phyloP scores from a whole-genome alignment of 441 rosid species.

The Biscutella laevigata region DNA sequence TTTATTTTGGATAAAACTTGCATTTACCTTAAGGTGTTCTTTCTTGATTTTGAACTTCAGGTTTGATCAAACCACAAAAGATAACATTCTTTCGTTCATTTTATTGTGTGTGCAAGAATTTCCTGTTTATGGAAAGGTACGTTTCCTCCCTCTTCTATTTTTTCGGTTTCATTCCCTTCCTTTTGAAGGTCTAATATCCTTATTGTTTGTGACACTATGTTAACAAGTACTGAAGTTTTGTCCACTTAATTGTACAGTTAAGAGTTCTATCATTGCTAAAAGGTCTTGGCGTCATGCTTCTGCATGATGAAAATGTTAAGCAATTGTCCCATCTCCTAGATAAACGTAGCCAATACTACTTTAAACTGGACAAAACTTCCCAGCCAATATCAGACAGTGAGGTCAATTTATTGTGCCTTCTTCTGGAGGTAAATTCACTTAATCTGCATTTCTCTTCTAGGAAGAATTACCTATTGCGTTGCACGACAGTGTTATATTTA shows the following conservation, averaged over 20 bases:
- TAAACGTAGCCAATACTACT: constrained; percentile 43
- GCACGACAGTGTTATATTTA: constrained; percentile 17
- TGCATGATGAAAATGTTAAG: constrained; percentile 51
- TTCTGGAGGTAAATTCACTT: constrained; percentile 63
- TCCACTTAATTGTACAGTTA: constrained; percentile 47
- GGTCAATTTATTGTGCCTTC: constrained; percentile 65
- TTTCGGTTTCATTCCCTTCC: constrained; percentile 3
- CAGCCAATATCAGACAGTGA: constrained; percentile 53
- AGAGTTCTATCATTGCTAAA: constrained; percentile 64
- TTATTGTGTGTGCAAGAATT: constrained; percentile 46
- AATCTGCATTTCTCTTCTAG: background rate
- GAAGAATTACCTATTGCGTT: background rate
- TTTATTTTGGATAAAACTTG: no score
- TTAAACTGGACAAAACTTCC: constrained; percentile 36
- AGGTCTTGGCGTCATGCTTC: constrained; percentile 60
- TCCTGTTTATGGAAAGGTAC: constrained; percentile 76
- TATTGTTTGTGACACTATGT: background rate
- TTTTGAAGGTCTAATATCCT: background rate
- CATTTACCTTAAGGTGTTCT: no score
- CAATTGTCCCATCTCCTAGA: constrained; percentile 56
- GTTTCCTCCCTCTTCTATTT: constrained; percentile 13
- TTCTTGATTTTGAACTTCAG: constrained; percentile 36
- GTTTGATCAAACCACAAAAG: constrained; percentile 69
- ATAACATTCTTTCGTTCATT: constrained; percentile 53
- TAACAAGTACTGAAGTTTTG: background rate